phyloP scores from a whole-genome alignment of 805 yeast genomes.

The Wickerhamomyces sydowiorum region DNA sequence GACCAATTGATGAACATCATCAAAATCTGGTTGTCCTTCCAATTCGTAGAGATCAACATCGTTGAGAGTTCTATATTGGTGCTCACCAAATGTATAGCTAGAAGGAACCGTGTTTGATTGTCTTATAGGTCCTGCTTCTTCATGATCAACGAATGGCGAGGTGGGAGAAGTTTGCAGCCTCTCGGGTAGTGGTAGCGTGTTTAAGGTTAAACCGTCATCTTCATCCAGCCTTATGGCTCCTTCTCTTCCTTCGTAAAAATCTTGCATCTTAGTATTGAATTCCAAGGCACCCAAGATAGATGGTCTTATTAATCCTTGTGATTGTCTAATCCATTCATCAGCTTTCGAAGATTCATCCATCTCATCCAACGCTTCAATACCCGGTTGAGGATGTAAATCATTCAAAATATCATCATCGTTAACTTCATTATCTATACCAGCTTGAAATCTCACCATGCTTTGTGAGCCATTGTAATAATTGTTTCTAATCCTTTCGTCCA shows the following conservation, averaged over 20 bases:
- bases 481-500: slow-evolving; percentile 21
- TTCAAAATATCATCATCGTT: slow-evolving; percentile 18
- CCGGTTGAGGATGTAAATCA: slow-evolving; percentile 4
- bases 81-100: no score
- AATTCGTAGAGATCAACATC: not conserved
- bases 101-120: no score
- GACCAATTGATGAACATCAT: slow-evolving; percentile 9
- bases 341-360: slow-evolving; percentile 5
- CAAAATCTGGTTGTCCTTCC: not conserved
- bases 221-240: slow-evolving; percentile 10
- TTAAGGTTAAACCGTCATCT: not conserved
- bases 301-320: slow-evolving; percentile 15
- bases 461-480: slow-evolving; percentile 7
- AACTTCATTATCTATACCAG: slow-evolving; percentile 14
- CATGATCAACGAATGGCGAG: no score
- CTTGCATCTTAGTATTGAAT: slow-evolving; percentile 12
- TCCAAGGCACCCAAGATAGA: slow-evolving; percentile 20
- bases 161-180: no score
- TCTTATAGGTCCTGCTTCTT: no score
- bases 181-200: not conserved
- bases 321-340: slow-evolving; percentile 15
- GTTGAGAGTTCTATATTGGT: not conserved
- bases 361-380: slow-evolving; percentile 14
- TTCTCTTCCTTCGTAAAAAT: slow-evolving; percentile 1
- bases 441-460: slow-evolving; percentile 5